Percentiles rank a stretch among this genome's conserved stretches.
These are phyloP conservation scores for Filosporella fistucella DNA, from an alignment of 495 filamentous ascomycete genomes.

Conservation along the genomic window DNA sequence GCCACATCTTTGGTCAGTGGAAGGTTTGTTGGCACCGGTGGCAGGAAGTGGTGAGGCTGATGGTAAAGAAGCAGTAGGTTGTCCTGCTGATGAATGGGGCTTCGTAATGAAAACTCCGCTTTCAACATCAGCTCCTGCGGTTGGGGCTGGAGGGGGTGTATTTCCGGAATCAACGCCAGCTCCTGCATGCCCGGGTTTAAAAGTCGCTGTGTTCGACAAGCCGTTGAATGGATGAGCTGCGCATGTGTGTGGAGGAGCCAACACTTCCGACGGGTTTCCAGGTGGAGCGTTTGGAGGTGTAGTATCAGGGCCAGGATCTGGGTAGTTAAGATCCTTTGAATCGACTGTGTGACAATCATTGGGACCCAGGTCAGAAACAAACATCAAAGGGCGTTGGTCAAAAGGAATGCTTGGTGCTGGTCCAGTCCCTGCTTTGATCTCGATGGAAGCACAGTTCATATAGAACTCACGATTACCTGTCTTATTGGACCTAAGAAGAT, in stretches of 20 bases:
- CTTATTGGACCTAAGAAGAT: conserved; percentile 46
- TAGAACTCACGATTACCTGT: conserved; percentile 67
- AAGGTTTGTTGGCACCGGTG: not conserved
- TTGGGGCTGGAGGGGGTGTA: no score
- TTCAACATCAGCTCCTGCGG: no score
- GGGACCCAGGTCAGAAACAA: conserved; percentile 44
- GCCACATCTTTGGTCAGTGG: conserved; percentile 5
- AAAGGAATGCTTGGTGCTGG: conserved; percentile 34
- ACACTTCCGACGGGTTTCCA: no score
- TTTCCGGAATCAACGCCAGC: no score
- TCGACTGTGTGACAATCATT: conserved; percentile 40
- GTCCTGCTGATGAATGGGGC: conserved; percentile 6
- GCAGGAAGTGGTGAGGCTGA: not conserved
- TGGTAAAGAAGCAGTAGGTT: no score
- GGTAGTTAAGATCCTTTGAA: conserved; percentile 53
- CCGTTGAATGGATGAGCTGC: no score
- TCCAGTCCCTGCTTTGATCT: conserved; percentile 36
- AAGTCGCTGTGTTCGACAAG: no score
- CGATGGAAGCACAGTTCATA: conserved; percentile 61
- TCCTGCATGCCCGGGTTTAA: no score
- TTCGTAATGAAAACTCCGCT: no score
- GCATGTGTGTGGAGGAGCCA: no score
- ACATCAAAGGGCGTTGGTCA: conserved; percentile 48
- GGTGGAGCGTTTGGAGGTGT: conserved; percentile 31
- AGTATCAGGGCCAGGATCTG: conserved; percentile 56